Evolutionary conservation across 345 rosid genomes (phyloP), one percentile per base, ranked within the genome.

Genomic region (Luvunga scandens): DNA sequence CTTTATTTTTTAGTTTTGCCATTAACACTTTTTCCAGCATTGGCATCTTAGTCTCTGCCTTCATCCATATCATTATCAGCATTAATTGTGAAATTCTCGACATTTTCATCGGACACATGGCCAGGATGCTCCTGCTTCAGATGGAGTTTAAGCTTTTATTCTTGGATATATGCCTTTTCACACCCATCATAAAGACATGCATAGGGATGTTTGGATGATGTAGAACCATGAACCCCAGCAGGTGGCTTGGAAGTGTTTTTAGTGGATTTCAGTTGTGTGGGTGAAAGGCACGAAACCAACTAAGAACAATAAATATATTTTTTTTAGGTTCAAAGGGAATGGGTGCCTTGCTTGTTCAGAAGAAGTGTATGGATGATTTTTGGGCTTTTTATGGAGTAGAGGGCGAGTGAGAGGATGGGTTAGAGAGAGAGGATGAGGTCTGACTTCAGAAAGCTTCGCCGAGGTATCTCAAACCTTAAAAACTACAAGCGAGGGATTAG

Each of bases 61-160:
- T 92, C 98, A 38, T 96, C 99, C 85, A 92, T 72, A 77, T 89
- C 95, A 66, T 89, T 89, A 36, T 90, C 93, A 18, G 80, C 91
- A 78, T 75, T 81, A 1, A 77, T 75, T 13, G 87, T 82, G n/a
- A 88, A 83, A 75, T 84, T 88, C 84, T 91, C 93, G 3, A 85
- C 78, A 48, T 90, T 89, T 81, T 94, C 98, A 63, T 96, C 98
- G 1, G 80, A 72, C 78, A 82, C 80, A 82, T 91, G 97, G 72
- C 90, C 98, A 0, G 95, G 98, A 90, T 96, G 99, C 82, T 94
- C 97, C 69, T 95, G 91, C 85, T 91, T 88, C 61, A 96, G 78
- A 85, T 96, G 99, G 80, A 94, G 98, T 83, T 92, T 96, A 70
- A 94, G 98, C 89, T 96, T 94, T 90, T 96, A 96, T 79, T 94